These are phyloP conservation scores for Danielia reshetovae DNA, from an alignment of 805 yeast species.

Conservation along the genomic window DNA sequence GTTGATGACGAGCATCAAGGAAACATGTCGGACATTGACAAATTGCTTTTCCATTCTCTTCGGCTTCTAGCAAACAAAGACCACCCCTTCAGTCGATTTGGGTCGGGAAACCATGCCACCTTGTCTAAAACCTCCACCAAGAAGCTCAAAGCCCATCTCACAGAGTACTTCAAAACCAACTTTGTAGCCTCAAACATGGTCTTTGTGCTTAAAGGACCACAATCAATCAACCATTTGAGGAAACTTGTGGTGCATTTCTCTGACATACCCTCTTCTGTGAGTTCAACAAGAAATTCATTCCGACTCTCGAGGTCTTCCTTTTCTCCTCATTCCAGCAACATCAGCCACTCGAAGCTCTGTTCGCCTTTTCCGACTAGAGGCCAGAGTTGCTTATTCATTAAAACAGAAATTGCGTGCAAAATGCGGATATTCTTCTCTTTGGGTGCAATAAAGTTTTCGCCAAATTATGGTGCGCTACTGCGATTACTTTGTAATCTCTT, in stretches of 20 bases:
- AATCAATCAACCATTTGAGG: conserved; percentile 54
- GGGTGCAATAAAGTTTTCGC: neutral
- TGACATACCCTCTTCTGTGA: neutral
- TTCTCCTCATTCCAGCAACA: too few species aligned
- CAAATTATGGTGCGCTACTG: conserved; percentile 22
- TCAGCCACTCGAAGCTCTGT: too few species aligned
- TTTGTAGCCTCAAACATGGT: conserved; percentile 50
- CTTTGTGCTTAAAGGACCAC: conserved; percentile 62
- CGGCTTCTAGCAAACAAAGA: conserved; percentile 43
- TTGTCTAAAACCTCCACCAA: conserved; percentile 18
- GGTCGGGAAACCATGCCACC: conserved; percentile 61
- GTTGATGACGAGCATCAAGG: conserved; percentile 63
- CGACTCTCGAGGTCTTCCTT: neutral
- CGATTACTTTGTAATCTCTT: conserved; percentile 52
- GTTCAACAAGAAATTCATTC: neutral
- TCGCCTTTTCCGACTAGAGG: neutral
- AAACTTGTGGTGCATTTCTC: conserved; percentile 48
- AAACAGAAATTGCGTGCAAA: neutral
- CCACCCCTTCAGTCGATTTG: conserved; percentile 59
- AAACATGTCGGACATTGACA: conserved; percentile 43
- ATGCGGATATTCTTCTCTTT: neutral
- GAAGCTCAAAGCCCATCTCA: conserved; percentile 31
- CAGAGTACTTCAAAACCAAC: conserved; percentile 35
- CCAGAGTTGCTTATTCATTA: neutral
- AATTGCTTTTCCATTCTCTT: conserved; percentile 56